Conservation (phyloP, 1,284 basidiomycete genomes). For the Cronartium quercuum region DNA sequence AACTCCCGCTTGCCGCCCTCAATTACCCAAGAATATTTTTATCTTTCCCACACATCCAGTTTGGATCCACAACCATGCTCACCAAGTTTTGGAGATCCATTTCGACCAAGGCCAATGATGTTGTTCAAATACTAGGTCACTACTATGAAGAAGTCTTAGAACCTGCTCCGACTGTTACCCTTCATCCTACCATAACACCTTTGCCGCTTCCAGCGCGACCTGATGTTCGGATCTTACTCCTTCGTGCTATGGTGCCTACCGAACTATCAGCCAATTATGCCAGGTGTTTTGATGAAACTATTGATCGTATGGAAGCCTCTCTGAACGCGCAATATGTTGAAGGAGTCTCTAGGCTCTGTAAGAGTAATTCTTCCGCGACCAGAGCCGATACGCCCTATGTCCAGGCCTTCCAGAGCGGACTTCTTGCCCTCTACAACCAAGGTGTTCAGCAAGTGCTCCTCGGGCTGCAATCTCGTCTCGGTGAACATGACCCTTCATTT, state of each 20-base stretch:
- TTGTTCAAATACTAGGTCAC: not conserved
- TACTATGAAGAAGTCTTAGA: not conserved
- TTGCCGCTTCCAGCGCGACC: not conserved
- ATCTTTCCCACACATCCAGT: no score
- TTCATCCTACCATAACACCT: not conserved
- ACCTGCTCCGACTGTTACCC: not conserved
- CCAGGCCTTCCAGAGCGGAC: not conserved
- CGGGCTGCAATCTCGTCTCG: not conserved
- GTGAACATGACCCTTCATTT: not conserved
- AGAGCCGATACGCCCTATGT: not conserved
- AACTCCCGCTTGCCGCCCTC: not conserved
- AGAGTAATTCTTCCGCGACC: not conserved
- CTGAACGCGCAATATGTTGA: not conserved
- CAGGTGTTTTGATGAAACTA: not conserved
- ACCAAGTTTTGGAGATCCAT: not conserved
- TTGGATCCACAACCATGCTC: not conserved
- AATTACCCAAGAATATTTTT: no score
- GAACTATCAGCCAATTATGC: not conserved
- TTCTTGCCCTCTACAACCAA: not conserved
- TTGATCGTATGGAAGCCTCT: not conserved
- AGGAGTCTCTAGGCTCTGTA: not conserved
- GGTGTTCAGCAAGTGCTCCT: not conserved
- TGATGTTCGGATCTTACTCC: not conserved
- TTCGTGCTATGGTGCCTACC: not conserved
- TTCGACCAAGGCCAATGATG: not conserved